These are phyloP conservation scores for Aspergillus fumigatiaffinis DNA, from an alignment of 2,329 filamentous ascomycete genomes.

Conservation along the genomic window DNA sequence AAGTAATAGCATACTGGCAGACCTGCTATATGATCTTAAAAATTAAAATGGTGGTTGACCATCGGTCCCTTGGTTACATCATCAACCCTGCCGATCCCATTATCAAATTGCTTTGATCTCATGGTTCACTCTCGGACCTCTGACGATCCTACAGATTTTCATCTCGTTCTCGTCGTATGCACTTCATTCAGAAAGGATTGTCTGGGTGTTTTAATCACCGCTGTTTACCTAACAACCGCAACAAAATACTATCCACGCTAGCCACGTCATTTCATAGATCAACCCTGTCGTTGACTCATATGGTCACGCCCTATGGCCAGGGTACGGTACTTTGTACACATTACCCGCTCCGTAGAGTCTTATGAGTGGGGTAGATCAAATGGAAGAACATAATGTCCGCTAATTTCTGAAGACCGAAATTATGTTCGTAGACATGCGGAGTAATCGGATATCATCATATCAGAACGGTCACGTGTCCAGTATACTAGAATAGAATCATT, in stretches of 20 bases:
- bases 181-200: constrained; percentile 13
- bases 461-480: too few relatives aligned
- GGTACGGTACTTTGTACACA: too few relatives aligned
- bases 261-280: neutral
- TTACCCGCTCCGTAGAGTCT: neutral
- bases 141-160: constrained; percentile 7
- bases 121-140: constrained; percentile 2
- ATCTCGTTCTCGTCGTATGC: constrained; percentile 10
- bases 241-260: neutral
- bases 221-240: too few relatives aligned
- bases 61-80: neutral
- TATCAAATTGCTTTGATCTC: neutral
- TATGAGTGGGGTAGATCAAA: too few relatives aligned
- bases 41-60: too few relatives aligned
- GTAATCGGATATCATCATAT: too few relatives aligned
- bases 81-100: neutral
- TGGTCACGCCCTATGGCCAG: too few relatives aligned
- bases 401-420: too few relatives aligned
- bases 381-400: too few relatives aligned
- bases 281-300: too few relatives aligned
- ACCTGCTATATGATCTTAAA: neutral
- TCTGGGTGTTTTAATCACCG: neutral
- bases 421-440: too few relatives aligned
- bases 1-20: neutral
- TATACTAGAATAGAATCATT: too few relatives aligned